phyloP scores from a whole-genome alignment of 805 yeast genomes.

The Nakazawaea wyomingensis region DNA sequence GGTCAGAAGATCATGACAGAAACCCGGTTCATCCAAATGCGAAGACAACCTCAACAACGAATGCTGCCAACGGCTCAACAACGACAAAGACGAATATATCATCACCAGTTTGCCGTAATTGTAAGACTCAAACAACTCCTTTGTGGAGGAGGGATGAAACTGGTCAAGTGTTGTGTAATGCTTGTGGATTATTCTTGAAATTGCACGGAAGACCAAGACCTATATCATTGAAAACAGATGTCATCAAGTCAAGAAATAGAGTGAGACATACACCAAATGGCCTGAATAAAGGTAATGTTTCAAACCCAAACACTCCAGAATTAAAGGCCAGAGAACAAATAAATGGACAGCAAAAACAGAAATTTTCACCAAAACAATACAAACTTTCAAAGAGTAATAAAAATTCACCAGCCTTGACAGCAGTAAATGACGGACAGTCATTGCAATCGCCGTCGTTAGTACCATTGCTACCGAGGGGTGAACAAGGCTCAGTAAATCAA shows the following conservation, averaged over 20 bases:
- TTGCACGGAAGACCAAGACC: constrained; percentile 93
- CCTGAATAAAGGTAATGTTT: constrained; percentile 17
- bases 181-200: constrained; percentile 86
- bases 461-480: constrained; percentile 36
- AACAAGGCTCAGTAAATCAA: constrained; percentile 16
- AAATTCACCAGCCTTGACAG: constrained; percentile 11
- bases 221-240: constrained; percentile 84
- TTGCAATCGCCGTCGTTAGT: constrained; percentile 31
- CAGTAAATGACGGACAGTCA: not conserved
- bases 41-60: constrained; percentile 49
- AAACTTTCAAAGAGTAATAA: constrained; percentile 21
- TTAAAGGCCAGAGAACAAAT: constrained; percentile 44
- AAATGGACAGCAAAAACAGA: constrained; percentile 15
- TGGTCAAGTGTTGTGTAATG: constrained; percentile 88
- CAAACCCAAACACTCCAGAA: constrained; percentile 52
- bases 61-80: constrained; percentile 53
- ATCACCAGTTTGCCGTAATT: constrained; percentile 78
- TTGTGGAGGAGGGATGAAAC: constrained; percentile 93
- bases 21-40: constrained; percentile 54
- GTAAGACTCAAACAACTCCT: constrained; percentile 91
- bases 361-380: constrained; percentile 33
- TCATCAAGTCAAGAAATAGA: constrained; percentile 86
- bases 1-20: constrained; percentile 14
- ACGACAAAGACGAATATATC: constrained; percentile 60
- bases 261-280: constrained; percentile 43